These are phyloP conservation scores for Jimgerdemannia lactiflua DNA, from an alignment of 192 early-diverging fungal genomes.

Conservation along the genomic window DNA sequence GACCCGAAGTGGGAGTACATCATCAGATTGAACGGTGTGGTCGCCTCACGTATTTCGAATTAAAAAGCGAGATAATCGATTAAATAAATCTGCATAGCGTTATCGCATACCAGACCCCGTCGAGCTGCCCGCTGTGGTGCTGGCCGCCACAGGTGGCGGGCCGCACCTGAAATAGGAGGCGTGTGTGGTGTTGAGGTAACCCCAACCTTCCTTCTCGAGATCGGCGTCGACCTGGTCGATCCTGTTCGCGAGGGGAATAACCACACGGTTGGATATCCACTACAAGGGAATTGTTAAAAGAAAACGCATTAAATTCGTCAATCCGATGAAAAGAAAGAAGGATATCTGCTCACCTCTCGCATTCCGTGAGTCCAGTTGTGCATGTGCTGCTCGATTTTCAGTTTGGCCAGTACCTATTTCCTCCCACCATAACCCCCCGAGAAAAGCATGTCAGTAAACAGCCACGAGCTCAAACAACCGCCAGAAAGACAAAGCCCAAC, in stretches of 20 bases:
- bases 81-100: too few relatives aligned
- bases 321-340: neutral
- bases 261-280: neutral
- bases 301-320: neutral
- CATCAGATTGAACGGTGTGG: too few relatives aligned
- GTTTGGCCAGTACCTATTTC: constrained; percentile 2
- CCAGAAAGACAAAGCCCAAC: too few relatives aligned
- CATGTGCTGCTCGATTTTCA: neutral
- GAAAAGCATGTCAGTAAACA: too few relatives aligned
- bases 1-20: too few relatives aligned
- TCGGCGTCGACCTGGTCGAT: neutral
- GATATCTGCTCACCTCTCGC: neutral
- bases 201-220: neutral
- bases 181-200: neutral
- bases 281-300: neutral
- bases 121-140: too few relatives aligned
- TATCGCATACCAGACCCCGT: neutral
- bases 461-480: too few relatives aligned
- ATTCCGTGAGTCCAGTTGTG: neutral
- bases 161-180: neutral
- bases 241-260: neutral
- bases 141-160: neutral
- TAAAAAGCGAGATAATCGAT: too few relatives aligned
- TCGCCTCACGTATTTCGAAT: too few relatives aligned
- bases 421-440: neutral